phyloP scores from a whole-genome alignment of 352 stramenopile species.

The Pythium brachiatum region DNA sequence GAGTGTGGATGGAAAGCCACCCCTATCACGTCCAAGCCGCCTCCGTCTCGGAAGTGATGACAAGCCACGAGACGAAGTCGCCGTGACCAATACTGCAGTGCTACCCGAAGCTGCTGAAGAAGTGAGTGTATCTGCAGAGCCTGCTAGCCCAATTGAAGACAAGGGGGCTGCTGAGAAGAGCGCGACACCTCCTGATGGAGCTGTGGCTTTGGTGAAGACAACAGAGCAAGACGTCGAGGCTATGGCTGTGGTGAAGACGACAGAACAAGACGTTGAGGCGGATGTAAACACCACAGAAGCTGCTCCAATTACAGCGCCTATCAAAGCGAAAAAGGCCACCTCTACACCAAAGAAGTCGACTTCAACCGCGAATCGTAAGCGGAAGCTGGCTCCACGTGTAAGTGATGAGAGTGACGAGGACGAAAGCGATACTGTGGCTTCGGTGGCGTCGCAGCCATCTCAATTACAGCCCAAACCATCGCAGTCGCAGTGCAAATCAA shows the following conservation, averaged over 20 bases:
- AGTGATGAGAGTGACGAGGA: background rate
- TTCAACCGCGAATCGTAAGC: background rate
- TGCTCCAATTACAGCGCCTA: background rate
- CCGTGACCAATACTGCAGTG: background rate
- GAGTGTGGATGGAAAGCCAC: constrained; percentile 4
- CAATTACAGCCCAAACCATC: background rate
- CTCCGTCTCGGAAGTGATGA: constrained; percentile 5
- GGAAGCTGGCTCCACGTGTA: background rate
- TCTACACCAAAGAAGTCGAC: background rate
- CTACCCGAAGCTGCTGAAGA: background rate
- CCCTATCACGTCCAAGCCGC: constrained; percentile 10
- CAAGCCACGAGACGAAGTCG: background rate
- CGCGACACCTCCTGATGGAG: too few species aligned
- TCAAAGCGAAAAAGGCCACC: background rate
- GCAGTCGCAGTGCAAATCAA: background rate
- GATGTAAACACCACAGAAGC: background rate
- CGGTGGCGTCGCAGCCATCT: background rate
- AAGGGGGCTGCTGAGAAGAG: too few species aligned
- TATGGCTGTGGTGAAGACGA: background rate
- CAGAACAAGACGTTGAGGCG: background rate
- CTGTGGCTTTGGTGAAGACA: too few species aligned
- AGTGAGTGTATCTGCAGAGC: too few species aligned
- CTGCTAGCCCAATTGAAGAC: too few species aligned
- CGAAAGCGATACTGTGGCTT: background rate
- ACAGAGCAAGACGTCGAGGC: background rate